Conservation (phyloP, 192 early-diverging fungal genomes). For the Diversispora epigaea region DNA sequence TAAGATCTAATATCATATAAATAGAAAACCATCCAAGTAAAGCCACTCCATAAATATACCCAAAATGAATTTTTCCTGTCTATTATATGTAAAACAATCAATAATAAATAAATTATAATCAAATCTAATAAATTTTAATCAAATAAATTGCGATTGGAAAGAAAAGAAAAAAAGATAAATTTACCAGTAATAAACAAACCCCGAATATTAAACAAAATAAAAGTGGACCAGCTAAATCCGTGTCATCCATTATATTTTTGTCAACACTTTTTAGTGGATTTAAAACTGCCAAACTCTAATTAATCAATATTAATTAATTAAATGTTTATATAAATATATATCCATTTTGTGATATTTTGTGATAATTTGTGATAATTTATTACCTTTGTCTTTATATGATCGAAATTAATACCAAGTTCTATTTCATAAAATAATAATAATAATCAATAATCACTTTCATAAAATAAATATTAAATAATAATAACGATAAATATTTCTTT, state of each 20-base stretch:
- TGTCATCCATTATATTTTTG: constrained; percentile 90
- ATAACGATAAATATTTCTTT: neutral
- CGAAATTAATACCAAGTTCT: constrained; percentile 95
- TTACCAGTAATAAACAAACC: constrained; percentile 79
- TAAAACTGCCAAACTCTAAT: constrained; percentile 74
- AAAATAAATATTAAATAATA: constrained; percentile 19
- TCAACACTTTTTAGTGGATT: constrained; percentile 77
- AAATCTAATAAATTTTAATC: neutral
- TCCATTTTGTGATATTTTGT: neutral
- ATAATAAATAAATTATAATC: neutral
- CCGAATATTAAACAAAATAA: constrained; percentile 90
- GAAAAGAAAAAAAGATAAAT: neutral
- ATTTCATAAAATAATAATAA: constrained; percentile 1
- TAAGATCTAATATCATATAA: constrained; percentile 89
- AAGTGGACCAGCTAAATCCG: constrained; percentile 93
- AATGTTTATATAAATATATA: neutral
- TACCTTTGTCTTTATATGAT: constrained; percentile 85
- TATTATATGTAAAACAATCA: constrained; percentile 35
- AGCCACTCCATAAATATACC: constrained; percentile 95
- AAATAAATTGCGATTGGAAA: neutral
- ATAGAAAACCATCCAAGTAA: constrained; percentile 84
- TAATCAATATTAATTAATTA: neutral
- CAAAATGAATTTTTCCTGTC: constrained; percentile 93
- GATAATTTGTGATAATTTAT: neutral
- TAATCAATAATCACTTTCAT: neutral